Percentiles rank a stretch among this genome's conserved stretches.
Evolutionary conservation across 139 green algal genomes (phyloP).

Genomic region (Chlorella vulgaris): DNA sequence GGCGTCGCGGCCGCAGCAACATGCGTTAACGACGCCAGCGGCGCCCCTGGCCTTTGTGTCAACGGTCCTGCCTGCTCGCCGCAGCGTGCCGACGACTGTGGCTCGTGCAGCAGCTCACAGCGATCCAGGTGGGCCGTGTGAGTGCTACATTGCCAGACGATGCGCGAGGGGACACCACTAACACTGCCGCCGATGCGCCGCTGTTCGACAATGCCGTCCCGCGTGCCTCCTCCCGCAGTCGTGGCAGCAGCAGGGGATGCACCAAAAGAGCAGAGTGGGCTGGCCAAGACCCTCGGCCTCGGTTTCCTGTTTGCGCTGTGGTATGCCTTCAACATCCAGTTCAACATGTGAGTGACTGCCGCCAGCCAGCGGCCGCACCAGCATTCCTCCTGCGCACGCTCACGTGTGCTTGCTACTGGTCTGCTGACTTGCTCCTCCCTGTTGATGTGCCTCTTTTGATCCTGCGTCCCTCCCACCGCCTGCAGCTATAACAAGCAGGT

Average conservation of each 20-base stretch:
- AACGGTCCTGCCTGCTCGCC: background rate
- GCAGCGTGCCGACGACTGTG: background rate
- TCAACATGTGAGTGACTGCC: constrained; percentile 91
- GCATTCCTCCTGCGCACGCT: background rate
- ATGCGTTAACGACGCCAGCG: background rate
- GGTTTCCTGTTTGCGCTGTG: constrained; percentile 88
- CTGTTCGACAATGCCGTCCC: background rate
- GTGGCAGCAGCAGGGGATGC: constrained; percentile 25
- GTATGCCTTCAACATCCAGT: constrained; percentile 98
- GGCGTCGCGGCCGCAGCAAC: background rate
- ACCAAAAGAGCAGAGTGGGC: background rate
- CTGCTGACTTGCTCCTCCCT: no score
- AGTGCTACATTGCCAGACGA: no score
- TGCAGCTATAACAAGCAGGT: constrained; percentile 90
- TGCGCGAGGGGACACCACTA: no score
- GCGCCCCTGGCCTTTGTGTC: no score
- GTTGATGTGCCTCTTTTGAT: background rate
- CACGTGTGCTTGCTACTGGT: background rate
- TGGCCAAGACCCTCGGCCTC: constrained; percentile 48
- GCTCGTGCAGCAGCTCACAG: background rate
- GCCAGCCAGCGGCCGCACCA: background rate
- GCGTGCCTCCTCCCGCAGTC: background rate
- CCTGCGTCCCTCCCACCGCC: background rate
- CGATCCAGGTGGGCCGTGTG: background rate
- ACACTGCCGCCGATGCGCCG: no score